Conservation (phyloP, 768 basidiomycete genomes). For the Boletus subcaerulescens region DNA sequence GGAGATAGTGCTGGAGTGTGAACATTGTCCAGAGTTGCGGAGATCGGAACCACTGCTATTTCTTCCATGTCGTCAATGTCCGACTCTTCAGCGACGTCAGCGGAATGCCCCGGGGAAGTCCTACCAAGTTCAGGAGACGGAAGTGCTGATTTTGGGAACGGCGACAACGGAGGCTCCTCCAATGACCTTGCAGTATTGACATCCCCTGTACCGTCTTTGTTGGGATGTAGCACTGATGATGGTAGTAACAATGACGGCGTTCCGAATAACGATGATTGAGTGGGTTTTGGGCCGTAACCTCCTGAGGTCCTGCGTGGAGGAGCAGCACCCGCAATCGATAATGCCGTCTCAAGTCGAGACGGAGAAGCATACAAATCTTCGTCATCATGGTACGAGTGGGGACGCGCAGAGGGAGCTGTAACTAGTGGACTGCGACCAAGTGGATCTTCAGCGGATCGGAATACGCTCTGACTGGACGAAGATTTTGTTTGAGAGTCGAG, state of each 20-base stretch:
- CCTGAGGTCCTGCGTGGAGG: constrained; percentile 27
- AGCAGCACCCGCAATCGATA: constrained; percentile 64
- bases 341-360: constrained; percentile 59
- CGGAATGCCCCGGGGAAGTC: neutral
- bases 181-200: neutral
- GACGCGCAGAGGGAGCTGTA: neutral
- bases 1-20: constrained; percentile 11
- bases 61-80: constrained; percentile 41
- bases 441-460: neutral
- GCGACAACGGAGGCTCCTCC: constrained; percentile 3
- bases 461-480: neutral
- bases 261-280: constrained; percentile 35
- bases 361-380: constrained; percentile 52
- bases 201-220: neutral
- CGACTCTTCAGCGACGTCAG: constrained; percentile 5
- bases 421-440: neutral
- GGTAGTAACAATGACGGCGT: constrained; percentile 32
- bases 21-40: neutral
- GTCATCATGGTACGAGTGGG: constrained; percentile 28
- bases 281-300: constrained; percentile 9
- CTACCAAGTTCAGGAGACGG: neutral
- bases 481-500: constrained; percentile 36
- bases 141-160: constrained; percentile 1
- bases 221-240: neutral
- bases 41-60: constrained; percentile 11